Evolutionary conservation across 805 yeast genomes (phyloP).

Genomic region (Metschnikowia orientalis): DNA sequence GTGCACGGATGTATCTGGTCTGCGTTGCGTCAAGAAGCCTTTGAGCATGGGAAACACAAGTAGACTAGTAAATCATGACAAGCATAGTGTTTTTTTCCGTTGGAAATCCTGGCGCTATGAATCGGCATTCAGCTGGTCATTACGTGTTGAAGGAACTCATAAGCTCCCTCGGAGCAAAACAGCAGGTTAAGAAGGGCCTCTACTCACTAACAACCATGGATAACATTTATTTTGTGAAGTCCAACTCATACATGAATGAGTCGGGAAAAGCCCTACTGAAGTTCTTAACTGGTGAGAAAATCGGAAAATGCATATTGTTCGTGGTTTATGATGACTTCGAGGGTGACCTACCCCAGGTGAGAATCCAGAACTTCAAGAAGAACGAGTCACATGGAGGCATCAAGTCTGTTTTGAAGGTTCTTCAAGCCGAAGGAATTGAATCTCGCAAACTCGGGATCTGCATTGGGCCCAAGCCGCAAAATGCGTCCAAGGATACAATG

Average conservation of each 20-base stretch:
- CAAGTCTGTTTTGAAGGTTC: conserved; percentile 19
- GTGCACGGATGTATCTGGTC: too few relatives aligned
- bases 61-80: too few relatives aligned
- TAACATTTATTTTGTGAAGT: conserved; percentile 29
- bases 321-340: conserved; percentile 40
- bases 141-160: conserved; percentile 26
- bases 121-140: conserved; percentile 41
- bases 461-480: conserved; percentile 40
- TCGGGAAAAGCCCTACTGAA: conserved; percentile 28
- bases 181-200: conserved; percentile 24
- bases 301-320: conserved; percentile 19
- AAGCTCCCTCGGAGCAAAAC: conserved; percentile 25
- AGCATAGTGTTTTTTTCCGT: conserved; percentile 25
- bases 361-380: conserved; percentile 27
- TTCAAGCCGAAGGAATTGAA: conserved; percentile 7
- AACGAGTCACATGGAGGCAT: conserved; percentile 41
- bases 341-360: conserved; percentile 26
- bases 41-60: too few relatives aligned
- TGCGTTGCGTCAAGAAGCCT: too few relatives aligned
- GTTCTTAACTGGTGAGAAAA: conserved; percentile 20
- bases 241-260: conserved; percentile 40
- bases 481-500: conserved; percentile 32
- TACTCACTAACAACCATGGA: conserved; percentile 26
- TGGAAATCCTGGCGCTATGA: conserved; percentile 40
- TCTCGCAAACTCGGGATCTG: conserved; percentile 36